Base-by-base conservation (phyloP, 768 basidiomycete genomes). In the Mycena indigotica region DNA sequence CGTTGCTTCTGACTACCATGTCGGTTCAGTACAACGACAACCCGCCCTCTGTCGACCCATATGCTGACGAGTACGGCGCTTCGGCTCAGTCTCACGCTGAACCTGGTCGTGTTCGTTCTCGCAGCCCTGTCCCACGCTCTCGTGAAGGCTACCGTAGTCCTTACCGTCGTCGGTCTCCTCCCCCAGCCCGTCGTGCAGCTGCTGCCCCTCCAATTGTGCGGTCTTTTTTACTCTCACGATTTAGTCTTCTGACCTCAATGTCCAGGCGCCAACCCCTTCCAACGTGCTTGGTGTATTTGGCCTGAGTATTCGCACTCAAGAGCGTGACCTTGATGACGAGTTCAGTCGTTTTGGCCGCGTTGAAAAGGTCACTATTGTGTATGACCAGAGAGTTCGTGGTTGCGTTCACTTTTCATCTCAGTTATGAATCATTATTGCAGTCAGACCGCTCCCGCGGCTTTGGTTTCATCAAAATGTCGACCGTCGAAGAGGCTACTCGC, bases 391-490 rank as follows among this genome's bases (percentile, higher is more conserved):
- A 72, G 95, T 97, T 68, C 70, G 94, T 83, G 61, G 25, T 48
- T 28, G 26, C 30, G n/a, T 30, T 17, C 29, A 5, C 26, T 30
- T 52, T 30, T 49, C 23, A 50, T 45, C 50, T 57, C 30, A 62
- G 60, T 64, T 50, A 65, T 41, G 53, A 21, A 13, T 44, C 41
- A 26, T 62, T 57, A 57, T 46, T 40, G 50, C 73, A 90, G 94
- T 92, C 93, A 53, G 95, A 95, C 70, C 88, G 96, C 55, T 98
- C 96, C 52, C 91, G 96, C 60, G 97, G 96, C 12, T 99, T 99
- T 64, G 96, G 96, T 40, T 99, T 99, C 71, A 95, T 99, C 73
- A 88, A 87, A 63, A 98, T 99, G 95, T 81, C 83, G 15, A 81
- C 80, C 32, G 83, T 87, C n/a, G 92, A 94, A 57, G 96, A 97